Evolutionary conservation across 2,329 filamentous ascomycete genomes (phyloP), one percentile per base, ranked within the genome.

Genomic region (Simplicillium aogashimaense): DNA sequence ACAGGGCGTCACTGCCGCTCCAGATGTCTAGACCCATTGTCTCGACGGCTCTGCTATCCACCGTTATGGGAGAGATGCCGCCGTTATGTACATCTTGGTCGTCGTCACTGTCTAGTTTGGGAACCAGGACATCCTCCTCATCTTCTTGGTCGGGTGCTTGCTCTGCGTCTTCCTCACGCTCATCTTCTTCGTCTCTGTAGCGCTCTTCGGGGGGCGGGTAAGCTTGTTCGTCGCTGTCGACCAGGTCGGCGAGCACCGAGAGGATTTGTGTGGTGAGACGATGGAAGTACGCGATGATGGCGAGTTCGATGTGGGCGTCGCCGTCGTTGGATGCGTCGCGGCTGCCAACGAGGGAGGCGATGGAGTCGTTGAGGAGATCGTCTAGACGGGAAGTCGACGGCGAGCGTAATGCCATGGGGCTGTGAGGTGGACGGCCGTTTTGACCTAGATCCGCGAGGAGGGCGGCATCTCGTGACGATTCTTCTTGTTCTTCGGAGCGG

Each of bases 271-370:
- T 73, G 1, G 85, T 88, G 38, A 87, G 67, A 1, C 84, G 76
- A 59, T 89, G 85, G 58, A 90, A 90, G 58, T 88, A 92, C 1
- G 83, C 81, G 40, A 89, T 84, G 38, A 87, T 74, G 32, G 81
- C 76, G 45, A 86, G 78, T 53, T 88, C 82, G 10, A 74, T 56
- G 36, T 64, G 59, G 35, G 72, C 71, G 20, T 66, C 62, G 6
- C 59, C 52, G 11, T 58, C 56, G 2, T 53, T 50, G n/a, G 50
- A 43, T 7, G 52, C 52, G 4, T 51, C 51, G 39, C 59, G 60
- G 35, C 57, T 57, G 31, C 54, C 62, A 17, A 59, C 59, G 14
- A 73, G 55, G 16, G 68, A 72, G 6, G 63, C 53, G 20, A 71
- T 54, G 3, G 70, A 74, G 29, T 69, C 65, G 15, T 56, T 50